Evolutionary conservation across 225 moss, liverwort and hornwort genomes (phyloP), one percentile per base, ranked within the genome.

Genomic region (Polytrichum commune): DNA sequence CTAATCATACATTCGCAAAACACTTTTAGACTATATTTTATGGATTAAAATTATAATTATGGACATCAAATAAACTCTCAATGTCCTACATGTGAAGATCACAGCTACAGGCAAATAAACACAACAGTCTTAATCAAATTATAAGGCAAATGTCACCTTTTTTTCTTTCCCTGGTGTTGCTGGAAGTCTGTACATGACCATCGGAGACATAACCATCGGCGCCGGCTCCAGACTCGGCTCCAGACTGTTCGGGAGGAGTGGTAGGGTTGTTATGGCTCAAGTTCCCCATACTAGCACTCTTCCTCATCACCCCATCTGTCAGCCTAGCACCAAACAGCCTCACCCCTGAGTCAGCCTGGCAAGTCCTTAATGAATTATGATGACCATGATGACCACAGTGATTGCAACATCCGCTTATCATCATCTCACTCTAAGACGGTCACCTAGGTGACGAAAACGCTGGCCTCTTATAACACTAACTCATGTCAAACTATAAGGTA

Each of bases 341-440:
- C 81, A 98, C 95, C 73, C 98, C 95, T 77, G 93, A 91, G 90
- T 98, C 98, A 46, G 93, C 95, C 46, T 46, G 46, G 81, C 98
- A 98, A 66, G 95, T 95, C 81, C 98, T 89, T 13, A 46, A 46
- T 70, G 98, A 91, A 91, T 98, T 98, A 82, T 98, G 92, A 77
- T 98, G 95, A 70, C 98, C 98, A 87, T 98, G 93, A 74, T 95
- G 95, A 81, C 98, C 95, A 84, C 98, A 98, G 89, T 95, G 91
- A 75, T 93, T 95, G 88, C 98, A 98, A 46, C 13, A 13, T 78
- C 95, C 90, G 83, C 98, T 91, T 80, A 95, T 89, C 98, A 98
- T 93, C 81, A 38, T 38, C 46, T 85, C 85, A 90, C 83, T 94
- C 93, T 91, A 93, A 86, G 76, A 91, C 85, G 85, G 89, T 91